phyloP scores from a whole-genome alignment of 352 stramenopile genomes.

The Phytophthora pluvialis region DNA sequence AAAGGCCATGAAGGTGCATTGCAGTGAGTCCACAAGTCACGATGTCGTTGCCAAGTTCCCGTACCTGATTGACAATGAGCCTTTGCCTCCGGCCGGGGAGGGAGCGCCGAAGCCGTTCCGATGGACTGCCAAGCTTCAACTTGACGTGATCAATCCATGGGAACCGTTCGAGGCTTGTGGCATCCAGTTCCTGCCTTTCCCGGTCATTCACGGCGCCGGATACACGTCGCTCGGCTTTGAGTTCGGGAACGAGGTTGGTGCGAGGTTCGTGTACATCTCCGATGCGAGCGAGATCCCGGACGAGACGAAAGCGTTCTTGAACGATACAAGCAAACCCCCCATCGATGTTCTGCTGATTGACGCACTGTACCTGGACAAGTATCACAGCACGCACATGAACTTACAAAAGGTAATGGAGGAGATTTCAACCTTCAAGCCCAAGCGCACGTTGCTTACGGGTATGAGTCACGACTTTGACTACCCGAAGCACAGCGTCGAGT shows the following conservation, averaged over 20 bases:
- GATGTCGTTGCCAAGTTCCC: conserved; percentile 77
- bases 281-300: conserved; percentile 83
- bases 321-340: conserved; percentile 47
- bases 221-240: conserved; percentile 86
- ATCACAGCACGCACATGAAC: conserved; percentile 89
- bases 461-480: conserved; percentile 91
- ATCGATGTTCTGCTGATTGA: conserved; percentile 90
- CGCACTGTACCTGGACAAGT: conserved; percentile 75
- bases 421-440: conserved; percentile 67
- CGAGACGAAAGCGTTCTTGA: conserved; percentile 63
- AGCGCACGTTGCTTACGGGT: conserved; percentile 79
- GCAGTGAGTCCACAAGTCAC: conserved; percentile 55
- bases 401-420: conserved; percentile 70
- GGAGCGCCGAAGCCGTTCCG: conserved; percentile 53
- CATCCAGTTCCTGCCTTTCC: conserved; percentile 68
- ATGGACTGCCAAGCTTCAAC: conserved; percentile 83
- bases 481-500: conserved; percentile 45
- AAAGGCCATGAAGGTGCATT: conserved; percentile 69
- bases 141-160: conserved; percentile 63
- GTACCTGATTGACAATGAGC: conserved; percentile 74
- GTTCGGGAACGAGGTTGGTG: conserved; percentile 72
- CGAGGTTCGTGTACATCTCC: conserved; percentile 88
- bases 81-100: conserved; percentile 3
- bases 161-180: conserved; percentile 55
- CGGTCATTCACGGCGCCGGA: conserved; percentile 80